Evolutionary conservation across 1,139 yeast genomes (phyloP).

Genomic region (Groenewaldozyma sp.): DNA sequence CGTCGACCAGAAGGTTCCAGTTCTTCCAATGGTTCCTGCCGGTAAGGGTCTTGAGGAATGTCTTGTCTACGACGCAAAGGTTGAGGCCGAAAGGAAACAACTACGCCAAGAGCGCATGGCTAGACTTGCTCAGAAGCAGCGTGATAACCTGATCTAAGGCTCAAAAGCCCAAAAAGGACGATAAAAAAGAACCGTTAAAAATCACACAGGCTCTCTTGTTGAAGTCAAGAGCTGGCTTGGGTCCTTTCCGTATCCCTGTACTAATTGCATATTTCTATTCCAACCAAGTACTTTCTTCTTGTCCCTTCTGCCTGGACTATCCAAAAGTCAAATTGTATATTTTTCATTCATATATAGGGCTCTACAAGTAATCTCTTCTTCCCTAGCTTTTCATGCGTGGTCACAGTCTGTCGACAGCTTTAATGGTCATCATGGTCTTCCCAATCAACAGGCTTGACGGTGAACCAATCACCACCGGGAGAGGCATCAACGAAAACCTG

Average conservation of each 20-base stretch:
- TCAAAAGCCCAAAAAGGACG: too few relatives aligned
- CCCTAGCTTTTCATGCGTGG: too few relatives aligned
- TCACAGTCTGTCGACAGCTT: constrained; percentile 6
- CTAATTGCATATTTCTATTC: too few relatives aligned
- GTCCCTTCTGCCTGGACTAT: too few relatives aligned
- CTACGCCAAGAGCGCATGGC: constrained; percentile 44
- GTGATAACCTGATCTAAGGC: constrained; percentile 3
- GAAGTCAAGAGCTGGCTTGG: too few relatives aligned
- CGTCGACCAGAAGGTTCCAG: constrained; percentile 95
- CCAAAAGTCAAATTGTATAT: too few relatives aligned
- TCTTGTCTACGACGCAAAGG: constrained; percentile 72
- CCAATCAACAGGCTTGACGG: constrained; percentile 39
- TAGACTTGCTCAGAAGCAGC: constrained; percentile 9
- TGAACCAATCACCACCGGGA: constrained; percentile 49
- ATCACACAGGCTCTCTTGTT: too few relatives aligned
- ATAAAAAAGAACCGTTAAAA: too few relatives aligned
- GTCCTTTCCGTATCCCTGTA: too few relatives aligned
- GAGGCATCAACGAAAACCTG: constrained; percentile 44
- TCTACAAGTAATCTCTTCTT: too few relatives aligned
- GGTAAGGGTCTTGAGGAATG: constrained; percentile 94
- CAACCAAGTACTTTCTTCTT: too few relatives aligned
- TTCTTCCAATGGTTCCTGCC: constrained; percentile 96
- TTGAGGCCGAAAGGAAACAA: constrained; percentile 63
- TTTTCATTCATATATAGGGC: too few relatives aligned
- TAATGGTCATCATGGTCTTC: constrained; percentile 55